These are phyloP conservation scores for Scutellaria minor DNA, from an alignment of 257 asterid genomes.

Conservation along the genomic window DNA sequence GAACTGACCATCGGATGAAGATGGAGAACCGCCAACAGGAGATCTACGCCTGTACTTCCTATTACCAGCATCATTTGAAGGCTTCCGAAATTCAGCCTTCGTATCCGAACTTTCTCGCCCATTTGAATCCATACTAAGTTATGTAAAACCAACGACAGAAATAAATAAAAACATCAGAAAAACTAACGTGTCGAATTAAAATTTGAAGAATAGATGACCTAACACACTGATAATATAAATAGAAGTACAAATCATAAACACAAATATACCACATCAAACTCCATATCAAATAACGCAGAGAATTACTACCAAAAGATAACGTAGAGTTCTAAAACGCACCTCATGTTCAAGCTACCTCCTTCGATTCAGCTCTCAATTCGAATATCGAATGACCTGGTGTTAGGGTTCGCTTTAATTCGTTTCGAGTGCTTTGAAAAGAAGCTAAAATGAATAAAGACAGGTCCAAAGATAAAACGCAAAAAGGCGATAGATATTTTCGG, in stretches of 20 bases:
- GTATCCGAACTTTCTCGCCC: constrained; percentile 51
- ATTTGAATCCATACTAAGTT: constrained; percentile 56
- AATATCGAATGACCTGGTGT: not conserved
- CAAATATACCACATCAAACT: not conserved
- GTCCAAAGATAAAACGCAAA: constrained; percentile 14
- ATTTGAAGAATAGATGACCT: not conserved
- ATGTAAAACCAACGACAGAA: constrained; percentile 32
- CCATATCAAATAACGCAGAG: not conserved
- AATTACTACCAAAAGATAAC: not conserved
- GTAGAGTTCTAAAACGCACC: constrained; percentile 27
- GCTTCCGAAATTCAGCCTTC: constrained; percentile 80
- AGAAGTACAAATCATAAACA: constrained; percentile 8
- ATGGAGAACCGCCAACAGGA: constrained; percentile 67
- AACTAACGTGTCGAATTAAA: not conserved
- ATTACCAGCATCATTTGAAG: constrained; percentile 61
- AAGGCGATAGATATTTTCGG: constrained; percentile 40
- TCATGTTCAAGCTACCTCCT: constrained; percentile 9
- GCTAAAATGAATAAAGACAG: constrained; percentile 30
- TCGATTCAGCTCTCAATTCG: constrained; percentile 33
- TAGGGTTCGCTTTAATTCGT: constrained; percentile 41
- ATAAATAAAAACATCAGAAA: constrained; percentile 12
- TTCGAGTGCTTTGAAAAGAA: constrained; percentile 33
- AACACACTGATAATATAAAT: not conserved
- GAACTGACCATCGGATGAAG: constrained; percentile 70
- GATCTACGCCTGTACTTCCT: constrained; percentile 92